Percentiles rank a stretch among this genome's conserved stretches.
Conservation (phyloP, 2,329 filamentous ascomycete species). For the Drechslerella dactyloides region DNA sequence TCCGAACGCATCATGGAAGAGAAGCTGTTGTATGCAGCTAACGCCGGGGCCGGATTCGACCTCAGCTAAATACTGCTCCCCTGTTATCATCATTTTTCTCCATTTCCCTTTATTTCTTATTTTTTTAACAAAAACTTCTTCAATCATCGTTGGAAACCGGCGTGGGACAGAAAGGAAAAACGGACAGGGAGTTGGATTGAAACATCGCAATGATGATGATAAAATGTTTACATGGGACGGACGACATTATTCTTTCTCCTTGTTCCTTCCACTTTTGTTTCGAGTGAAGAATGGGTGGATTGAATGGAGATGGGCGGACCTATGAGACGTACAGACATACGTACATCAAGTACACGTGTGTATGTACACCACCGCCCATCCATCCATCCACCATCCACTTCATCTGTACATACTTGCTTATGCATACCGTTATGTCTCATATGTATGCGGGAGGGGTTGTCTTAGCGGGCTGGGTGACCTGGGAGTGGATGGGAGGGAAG, state of each 20-base stretch:
- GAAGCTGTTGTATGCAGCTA: constrained; percentile 88
- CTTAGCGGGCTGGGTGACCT: neutral
- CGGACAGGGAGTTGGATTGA: neutral
- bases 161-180: neutral
- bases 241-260: neutral
- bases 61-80: constrained; percentile 63
- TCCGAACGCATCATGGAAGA: constrained; percentile 70
- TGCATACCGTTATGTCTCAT: constrained; percentile 4
- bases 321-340: no score
- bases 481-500: neutral
- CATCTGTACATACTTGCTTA: constrained; percentile 8
- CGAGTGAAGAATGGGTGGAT: neutral
- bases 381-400: constrained; percentile 1
- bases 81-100: neutral
- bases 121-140: constrained; percentile 7
- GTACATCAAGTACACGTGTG: no score
- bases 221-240: neutral
- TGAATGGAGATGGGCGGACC: no score
- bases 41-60: constrained; percentile 91
- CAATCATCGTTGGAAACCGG: neutral
- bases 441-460: constrained; percentile 1
- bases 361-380: no score
- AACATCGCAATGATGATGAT: neutral
- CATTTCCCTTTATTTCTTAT: no score
- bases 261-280: constrained; percentile 1